Base-by-base conservation (phyloP, 495 filamentous ascomycete species). In the Coniosporium apollinis region DNA sequence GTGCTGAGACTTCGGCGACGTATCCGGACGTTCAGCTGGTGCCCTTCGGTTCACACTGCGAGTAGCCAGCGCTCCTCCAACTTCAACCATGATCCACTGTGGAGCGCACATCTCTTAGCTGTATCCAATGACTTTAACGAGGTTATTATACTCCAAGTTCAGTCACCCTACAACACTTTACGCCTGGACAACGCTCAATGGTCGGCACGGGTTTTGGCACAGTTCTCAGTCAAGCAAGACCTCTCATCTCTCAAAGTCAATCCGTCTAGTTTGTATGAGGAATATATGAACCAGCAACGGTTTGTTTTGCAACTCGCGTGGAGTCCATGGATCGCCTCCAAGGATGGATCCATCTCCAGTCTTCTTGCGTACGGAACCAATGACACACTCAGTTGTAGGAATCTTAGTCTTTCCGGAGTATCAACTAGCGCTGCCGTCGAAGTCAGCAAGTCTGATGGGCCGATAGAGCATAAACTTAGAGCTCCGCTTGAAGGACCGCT, bases 111-210 rank as follows among this genome's bases (percentile, higher is more conserved):
- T 18, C 36, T 59, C 5, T 34, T 65, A 19, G 61, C 59, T 26
- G 39, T 61, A 3, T 47, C 59, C n/a, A 63, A 64, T 44, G 61
- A 65, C 20, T 45, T 57, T 20, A 52, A 51, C 19, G 55, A 64
- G 30, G 47, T 65, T 40, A 15, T 60, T 19, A 33, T 65, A 20
- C 30, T 61, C 26, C 33, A 34, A 33, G 29, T 58, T 9, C n/a
- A 38, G 5, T 54, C 53, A 13, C 48, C 51, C 10, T 46, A 47
- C 16, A 35, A 40, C 1, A 34, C 38, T 37, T 25, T 54, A 26
- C 35, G 33, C n/a, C 10, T 19, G 13, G 15, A 35, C 1, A 22
- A 38, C 4, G n/a, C n/a, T n/a, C n/a, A n/a, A n/a, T n/a, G n/a
- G n/a, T n/a, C n/a, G n/a, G n/a, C n/a, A n/a, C n/a, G n/a, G n/a